A percentile compares a stretch with the other conserved stretches of the same genome.
phyloP scores from a whole-genome alignment of 768 basidiomycete species.

The Mrakia frigida region DNA sequence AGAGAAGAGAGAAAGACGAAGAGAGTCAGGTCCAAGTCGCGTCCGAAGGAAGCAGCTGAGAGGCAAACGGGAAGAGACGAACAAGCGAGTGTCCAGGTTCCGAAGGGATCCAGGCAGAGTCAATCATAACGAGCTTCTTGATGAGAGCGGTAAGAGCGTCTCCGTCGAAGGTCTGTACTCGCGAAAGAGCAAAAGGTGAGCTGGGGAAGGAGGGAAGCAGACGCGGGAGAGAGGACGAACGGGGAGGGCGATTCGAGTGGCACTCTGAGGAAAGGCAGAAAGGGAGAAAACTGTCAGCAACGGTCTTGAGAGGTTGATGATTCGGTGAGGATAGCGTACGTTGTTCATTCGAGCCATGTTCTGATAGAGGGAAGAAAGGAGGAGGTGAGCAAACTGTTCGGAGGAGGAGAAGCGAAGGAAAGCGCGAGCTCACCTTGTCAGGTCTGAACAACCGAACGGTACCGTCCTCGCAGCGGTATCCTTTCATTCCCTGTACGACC shows the following conservation, averaged over 20 bases:
- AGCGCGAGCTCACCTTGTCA: constrained; percentile 55
- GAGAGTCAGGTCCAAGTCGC: too few relatives aligned
- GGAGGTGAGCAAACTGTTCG: neutral
- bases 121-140: constrained; percentile 75
- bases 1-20: too few relatives aligned
- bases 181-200: constrained; percentile 6
- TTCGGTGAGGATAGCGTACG: constrained; percentile 30
- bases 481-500: constrained; percentile 70
- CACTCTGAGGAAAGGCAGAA: constrained; percentile 19
- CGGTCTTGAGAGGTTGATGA: neutral
- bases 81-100: constrained; percentile 80
- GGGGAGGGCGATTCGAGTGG: constrained; percentile 32
- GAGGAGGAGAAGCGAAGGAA: neutral
- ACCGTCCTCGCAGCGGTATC: constrained; percentile 69
- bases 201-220: neutral
- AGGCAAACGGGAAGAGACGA: too few relatives aligned
- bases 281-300: neutral
- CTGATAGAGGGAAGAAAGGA: neutral
- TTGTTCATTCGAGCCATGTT: constrained; percentile 65
- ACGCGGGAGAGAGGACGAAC: neutral
- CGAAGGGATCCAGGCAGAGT: constrained; percentile 85
- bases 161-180: constrained; percentile 63
- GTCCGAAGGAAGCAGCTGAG: too few relatives aligned
- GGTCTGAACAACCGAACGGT: constrained; percentile 82
- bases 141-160: constrained; percentile 69